Percentiles rank a stretch among this genome's conserved stretches.
Conservation (phyloP, 257 asterid species). For the Solanum ossicruentum region DNA sequence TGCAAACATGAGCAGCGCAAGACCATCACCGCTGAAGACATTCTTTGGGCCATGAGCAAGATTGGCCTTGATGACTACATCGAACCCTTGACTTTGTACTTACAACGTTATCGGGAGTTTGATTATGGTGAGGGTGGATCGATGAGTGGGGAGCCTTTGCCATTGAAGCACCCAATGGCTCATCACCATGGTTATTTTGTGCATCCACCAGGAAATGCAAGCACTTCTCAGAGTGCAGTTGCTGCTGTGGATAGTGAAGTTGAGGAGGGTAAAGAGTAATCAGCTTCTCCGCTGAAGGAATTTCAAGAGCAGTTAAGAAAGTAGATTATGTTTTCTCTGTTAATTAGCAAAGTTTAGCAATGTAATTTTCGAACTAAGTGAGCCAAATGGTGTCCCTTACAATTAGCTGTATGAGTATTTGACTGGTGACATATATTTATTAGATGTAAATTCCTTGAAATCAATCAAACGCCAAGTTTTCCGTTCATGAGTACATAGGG, state of each 20-base stretch:
- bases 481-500: too few species aligned
- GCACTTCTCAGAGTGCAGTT: constrained; percentile 27
- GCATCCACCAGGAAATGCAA: constrained; percentile 27
- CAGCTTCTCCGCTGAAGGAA: neutral
- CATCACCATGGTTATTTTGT: constrained; percentile 26
- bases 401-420: neutral
- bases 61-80: constrained; percentile 91
- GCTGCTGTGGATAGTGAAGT: constrained; percentile 14
- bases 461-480: neutral
- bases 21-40: constrained; percentile 88
- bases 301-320: constrained; percentile 1
- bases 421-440: neutral
- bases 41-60: constrained; percentile 95
- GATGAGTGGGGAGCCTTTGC: constrained; percentile 31
- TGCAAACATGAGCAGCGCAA: constrained; percentile 96
- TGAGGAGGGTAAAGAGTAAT: constrained; percentile 42
- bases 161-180: constrained; percentile 34
- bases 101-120: constrained; percentile 63
- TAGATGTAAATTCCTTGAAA: neutral
- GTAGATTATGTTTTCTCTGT: too few species aligned
- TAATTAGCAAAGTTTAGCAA: neutral
- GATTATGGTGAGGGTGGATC: constrained; percentile 72
- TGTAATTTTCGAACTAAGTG: neutral
- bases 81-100: constrained; percentile 71
- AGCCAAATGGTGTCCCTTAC: neutral